Evolutionary conservation across 768 basidiomycete species (phyloP), one percentile per base, ranked within the genome.

Genomic region (Auricularia sp.): DNA sequence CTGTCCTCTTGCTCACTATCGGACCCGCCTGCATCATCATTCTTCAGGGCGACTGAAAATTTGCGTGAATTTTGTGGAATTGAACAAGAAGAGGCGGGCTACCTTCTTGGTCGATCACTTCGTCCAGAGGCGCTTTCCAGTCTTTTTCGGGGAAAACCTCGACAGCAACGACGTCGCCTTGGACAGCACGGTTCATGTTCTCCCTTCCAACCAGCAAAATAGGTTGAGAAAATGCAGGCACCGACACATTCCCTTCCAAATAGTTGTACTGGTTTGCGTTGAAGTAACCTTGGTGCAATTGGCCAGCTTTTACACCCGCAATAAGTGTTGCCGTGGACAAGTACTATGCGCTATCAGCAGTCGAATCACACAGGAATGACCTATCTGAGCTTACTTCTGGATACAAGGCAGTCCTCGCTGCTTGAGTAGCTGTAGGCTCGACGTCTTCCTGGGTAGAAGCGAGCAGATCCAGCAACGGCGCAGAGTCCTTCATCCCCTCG

Each of bases 221-320:
- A 0, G 91, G 87, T 71, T 90, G 93, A 36, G 79, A 77, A 69
- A 90, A 89, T 0, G 81, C 82, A 1, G 87, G 84, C 0, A 90
- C 87, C 3, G 84, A 79, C 18, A 97, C 93, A 59, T 81, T 90
- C 6, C 94, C 96, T 81, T 98, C 96, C 14, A 98, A 80, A 70
- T 95, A 98, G 73, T 99, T 98, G 76, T 94, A 99, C 68, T 87
- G 87, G 69, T 91, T 97, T 2, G 94, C 92, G 71, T 90, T 93
- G 77, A 96, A 99, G 72, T 95, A 87, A 0, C 97, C 97, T 76
- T 98, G 93, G 70, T 93, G 84, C 3, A 95, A 81, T 51, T 87
- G 78, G 2, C 91, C 92, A 3, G 84, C 83, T 73, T 94, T 95
- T 64, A 98, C 80, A 1, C 93, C 95, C 10, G 93, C 91, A 44